Percentiles rank a stretch among this genome's conserved stretches.
Evolutionary conservation across 768 basidiomycete species (phyloP).

Genomic region (Suillus tomentosus): DNA sequence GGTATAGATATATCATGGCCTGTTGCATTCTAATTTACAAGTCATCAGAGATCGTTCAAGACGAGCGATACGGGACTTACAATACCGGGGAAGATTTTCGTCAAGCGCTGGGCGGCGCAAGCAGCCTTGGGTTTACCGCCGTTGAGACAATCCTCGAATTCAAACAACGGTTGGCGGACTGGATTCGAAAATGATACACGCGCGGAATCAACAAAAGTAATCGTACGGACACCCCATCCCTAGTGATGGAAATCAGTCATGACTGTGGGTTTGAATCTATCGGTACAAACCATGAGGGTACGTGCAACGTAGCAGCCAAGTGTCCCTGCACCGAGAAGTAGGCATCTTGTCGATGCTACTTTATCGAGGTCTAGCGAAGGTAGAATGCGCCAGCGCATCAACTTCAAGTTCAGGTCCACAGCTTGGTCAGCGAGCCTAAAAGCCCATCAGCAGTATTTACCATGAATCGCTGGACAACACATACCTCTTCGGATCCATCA

Average conservation of each 20-base stretch:
- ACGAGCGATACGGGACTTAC: constrained; percentile 48
- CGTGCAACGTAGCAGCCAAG: constrained; percentile 95
- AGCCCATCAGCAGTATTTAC: neutral
- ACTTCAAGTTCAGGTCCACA: constrained; percentile 94
- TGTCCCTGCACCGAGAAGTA: constrained; percentile 93
- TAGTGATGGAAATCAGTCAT: constrained; percentile 29
- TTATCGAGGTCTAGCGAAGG: constrained; percentile 88
- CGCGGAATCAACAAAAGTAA: constrained; percentile 90
- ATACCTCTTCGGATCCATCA: constrained; percentile 92
- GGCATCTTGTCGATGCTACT: constrained; percentile 74
- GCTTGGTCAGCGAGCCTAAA: constrained; percentile 90
- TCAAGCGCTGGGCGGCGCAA: constrained; percentile 82
- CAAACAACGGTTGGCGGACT: constrained; percentile 94
- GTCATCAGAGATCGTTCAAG: neutral
- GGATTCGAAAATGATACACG: constrained; percentile 97
- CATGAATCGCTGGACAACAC: neutral
- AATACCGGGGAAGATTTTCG: constrained; percentile 90
- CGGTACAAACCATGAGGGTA: constrained; percentile 75
- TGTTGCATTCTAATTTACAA: constrained; percentile 63
- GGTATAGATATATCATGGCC: constrained; percentile 84
- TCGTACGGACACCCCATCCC: constrained; percentile 96
- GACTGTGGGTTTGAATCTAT: constrained; percentile 2
- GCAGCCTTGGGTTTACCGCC: constrained; percentile 95
- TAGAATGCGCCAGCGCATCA: constrained; percentile 97
- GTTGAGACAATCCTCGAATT: constrained; percentile 89